These are phyloP conservation scores for Erucastrum elatum DNA, from an alignment of 345 rosid species.

Conservation along the genomic window DNA sequence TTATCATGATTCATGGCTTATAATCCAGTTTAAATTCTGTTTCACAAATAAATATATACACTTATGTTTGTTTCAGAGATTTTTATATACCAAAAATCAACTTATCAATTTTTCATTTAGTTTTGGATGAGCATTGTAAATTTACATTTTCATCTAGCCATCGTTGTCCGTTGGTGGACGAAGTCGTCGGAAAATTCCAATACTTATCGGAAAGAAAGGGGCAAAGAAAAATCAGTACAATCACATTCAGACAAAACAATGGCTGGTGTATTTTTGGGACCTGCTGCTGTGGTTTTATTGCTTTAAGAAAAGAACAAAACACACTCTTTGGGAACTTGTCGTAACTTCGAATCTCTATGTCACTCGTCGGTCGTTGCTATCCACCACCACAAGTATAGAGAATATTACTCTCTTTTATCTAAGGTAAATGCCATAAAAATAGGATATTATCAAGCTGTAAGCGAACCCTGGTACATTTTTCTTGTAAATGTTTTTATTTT, in stretches of 20 bases:
- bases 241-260: constrained; percentile 19
- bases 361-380: constrained; percentile 14
- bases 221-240: neutral
- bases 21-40: neutral
- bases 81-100: neutral
- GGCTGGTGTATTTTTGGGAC: neutral
- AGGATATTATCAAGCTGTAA: neutral
- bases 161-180: constrained; percentile 3
- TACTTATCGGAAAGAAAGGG: neutral
- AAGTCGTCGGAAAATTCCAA: constrained; percentile 29
- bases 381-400: neutral
- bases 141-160: neutral
- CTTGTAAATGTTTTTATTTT: neutral
- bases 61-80: neutral
- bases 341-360: constrained; percentile 28
- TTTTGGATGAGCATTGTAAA: neutral
- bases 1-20: neutral
- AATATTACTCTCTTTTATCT: neutral
- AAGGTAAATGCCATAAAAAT: neutral
- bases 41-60: neutral
- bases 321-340: constrained; percentile 24
- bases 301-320: neutral
- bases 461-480: neutral
- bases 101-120: neutral
- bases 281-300: neutral